phyloP scores from a whole-genome alignment of 257 asterid species.

The Rubia yunnanensis region DNA sequence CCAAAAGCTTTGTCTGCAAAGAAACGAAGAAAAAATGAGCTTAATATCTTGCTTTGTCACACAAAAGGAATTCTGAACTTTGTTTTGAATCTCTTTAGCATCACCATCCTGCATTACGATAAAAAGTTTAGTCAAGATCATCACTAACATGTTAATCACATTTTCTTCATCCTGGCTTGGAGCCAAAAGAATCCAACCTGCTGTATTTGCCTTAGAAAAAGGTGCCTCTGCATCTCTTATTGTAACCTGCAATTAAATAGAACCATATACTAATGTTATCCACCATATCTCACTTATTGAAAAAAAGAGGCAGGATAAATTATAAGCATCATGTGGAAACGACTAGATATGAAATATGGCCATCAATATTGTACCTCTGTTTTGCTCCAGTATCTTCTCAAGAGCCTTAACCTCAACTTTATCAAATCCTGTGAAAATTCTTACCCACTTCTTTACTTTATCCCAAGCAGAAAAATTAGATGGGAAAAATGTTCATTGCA shows the following conservation, averaged over 20 bases:
- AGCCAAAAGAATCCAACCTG: slow-evolving; percentile 44
- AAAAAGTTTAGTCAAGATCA: slow-evolving; percentile 19
- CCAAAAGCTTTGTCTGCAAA: no score
- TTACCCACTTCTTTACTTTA: slow-evolving; percentile 66
- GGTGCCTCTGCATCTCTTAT: slow-evolving; percentile 83
- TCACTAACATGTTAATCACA: slow-evolving; percentile 11
- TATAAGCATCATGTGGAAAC: not conserved
- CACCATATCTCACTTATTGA: not conserved
- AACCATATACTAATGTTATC: not conserved
- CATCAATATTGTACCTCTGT: slow-evolving; percentile 59
- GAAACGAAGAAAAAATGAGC: no score
- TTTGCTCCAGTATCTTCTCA: slow-evolving; percentile 94
- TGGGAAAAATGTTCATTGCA: slow-evolving; percentile 87
- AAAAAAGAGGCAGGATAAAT: not conserved
- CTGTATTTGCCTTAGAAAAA: slow-evolving; percentile 56
- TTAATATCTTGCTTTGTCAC: no score
- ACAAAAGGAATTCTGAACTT: slow-evolving; percentile 58
- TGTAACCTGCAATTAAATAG: slow-evolving; percentile 56
- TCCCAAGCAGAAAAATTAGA: slow-evolving; percentile 58
- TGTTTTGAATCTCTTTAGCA: slow-evolving; percentile 68
- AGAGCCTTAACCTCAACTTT: slow-evolving; percentile 91
- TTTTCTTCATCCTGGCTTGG: slow-evolving; percentile 7
- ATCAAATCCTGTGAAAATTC: slow-evolving; percentile 69
- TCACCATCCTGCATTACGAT: slow-evolving; percentile 69
- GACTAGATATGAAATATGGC: slow-evolving; percentile 8